Percentiles rank a stretch among this genome's conserved stretches.
These are phyloP conservation scores for Ophiostoma ips DNA, from an alignment of 2,329 filamentous ascomycete species.

Conservation along the genomic window DNA sequence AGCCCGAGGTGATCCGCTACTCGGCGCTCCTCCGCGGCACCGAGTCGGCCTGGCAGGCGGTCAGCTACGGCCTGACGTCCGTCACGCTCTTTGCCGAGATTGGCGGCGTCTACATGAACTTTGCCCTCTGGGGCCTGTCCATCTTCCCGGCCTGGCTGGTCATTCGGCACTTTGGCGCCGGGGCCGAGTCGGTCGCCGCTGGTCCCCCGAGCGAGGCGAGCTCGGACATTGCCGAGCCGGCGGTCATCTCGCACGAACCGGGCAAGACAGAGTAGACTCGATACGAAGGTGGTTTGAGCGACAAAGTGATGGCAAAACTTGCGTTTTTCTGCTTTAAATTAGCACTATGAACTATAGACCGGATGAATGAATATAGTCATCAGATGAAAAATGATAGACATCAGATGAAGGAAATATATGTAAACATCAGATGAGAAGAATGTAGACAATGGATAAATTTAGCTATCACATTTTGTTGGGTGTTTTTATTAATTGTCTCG, in stretches of 20 bases:
- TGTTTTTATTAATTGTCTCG: no score
- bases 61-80: slow-evolving; percentile 56
- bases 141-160: slow-evolving; percentile 55
- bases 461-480: no score
- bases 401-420: no score
- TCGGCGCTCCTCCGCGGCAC: slow-evolving; percentile 54
- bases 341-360: no score
- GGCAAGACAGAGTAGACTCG: background rate
- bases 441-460: no score
- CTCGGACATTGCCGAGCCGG: background rate
- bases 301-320: no score
- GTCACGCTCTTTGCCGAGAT: slow-evolving; percentile 48
- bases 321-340: no score
- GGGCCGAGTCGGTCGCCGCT: background rate
- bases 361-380: no score
- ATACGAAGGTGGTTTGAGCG: no score
- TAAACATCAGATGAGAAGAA: no score
- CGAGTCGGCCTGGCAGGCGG: slow-evolving; percentile 58
- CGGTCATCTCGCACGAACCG: background rate
- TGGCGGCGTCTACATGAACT: slow-evolving; percentile 57
- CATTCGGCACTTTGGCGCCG: slow-evolving; percentile 37
- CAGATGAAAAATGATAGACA: no score
- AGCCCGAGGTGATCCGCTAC: slow-evolving; percentile 53
- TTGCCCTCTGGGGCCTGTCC: slow-evolving; percentile 51
- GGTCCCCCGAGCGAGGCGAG: background rate